These are phyloP conservation scores for Eucalyptus melliodora DNA, from an alignment of 345 rosid species.

Conservation along the genomic window DNA sequence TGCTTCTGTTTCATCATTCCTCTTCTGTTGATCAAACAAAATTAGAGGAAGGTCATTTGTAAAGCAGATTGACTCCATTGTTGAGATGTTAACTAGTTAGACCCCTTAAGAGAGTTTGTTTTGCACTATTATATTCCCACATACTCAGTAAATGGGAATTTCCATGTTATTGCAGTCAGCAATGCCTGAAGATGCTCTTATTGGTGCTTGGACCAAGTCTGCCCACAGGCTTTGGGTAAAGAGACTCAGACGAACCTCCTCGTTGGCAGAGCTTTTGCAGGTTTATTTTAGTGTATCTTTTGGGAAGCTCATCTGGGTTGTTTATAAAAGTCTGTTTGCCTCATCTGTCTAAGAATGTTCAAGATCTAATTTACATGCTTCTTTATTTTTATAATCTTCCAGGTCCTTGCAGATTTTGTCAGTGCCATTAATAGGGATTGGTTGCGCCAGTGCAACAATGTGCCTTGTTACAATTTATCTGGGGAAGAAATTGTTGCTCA, in stretches of 20 bases:
- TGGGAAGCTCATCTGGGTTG: not conserved
- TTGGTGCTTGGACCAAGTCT: conserved; percentile 94
- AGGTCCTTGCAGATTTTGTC: conserved; percentile 90
- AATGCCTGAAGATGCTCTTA: conserved; percentile 81
- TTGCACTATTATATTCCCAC: not conserved
- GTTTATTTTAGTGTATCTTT: conserved; percentile 8
- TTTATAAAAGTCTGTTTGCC: not conserved
- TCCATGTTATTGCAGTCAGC: conserved; percentile 35
- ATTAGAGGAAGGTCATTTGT: not conserved
- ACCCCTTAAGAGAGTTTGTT: not conserved
- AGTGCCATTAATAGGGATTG: conserved; percentile 75
- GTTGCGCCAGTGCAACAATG: conserved; percentile 33
- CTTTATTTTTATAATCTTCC: not conserved
- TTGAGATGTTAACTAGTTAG: not conserved
- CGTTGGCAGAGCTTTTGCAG: conserved; percentile 79
- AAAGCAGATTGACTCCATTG: not conserved
- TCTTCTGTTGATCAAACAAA: not conserved
- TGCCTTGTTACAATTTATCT: conserved; percentile 14
- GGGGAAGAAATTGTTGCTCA: conserved; percentile 46
- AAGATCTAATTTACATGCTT: not conserved
- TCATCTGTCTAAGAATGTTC: not conserved
- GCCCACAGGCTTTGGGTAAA: conserved; percentile 93
- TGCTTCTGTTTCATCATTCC: not conserved
- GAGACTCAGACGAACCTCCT: conserved; percentile 82
- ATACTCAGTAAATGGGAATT: not conserved